These are phyloP conservation scores for Capronia coronata DNA, from an alignment of 2,329 filamentous ascomycete genomes.

Conservation along the genomic window DNA sequence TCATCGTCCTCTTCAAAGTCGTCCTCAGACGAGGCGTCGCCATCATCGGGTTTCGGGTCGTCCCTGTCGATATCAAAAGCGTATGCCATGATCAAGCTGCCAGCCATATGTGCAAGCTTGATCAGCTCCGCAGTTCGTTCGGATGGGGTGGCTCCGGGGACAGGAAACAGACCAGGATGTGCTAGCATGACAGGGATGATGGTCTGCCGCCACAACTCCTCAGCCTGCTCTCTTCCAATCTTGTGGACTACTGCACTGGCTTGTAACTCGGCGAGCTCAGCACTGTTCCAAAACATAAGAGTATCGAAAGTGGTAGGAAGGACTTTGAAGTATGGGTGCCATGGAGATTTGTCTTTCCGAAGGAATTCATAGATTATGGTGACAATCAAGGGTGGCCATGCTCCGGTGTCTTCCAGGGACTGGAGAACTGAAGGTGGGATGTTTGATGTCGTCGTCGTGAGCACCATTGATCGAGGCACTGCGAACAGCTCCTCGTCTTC, in stretches of 20 bases:
- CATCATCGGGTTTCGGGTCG: slow-evolving; percentile 5
- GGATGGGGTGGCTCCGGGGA: slow-evolving; percentile 30
- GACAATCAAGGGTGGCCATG: slow-evolving; percentile 60
- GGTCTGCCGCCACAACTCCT: slow-evolving; percentile 58
- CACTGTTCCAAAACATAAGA: slow-evolving; percentile 77
- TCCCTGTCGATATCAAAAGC: slow-evolving; percentile 66
- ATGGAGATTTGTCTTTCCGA: slow-evolving; percentile 54
- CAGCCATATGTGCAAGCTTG: slow-evolving; percentile 67
- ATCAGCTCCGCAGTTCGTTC: slow-evolving; percentile 40
- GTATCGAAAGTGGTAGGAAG: slow-evolving; percentile 69
- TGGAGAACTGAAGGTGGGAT: slow-evolving; percentile 54
- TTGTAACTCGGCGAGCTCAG: slow-evolving; percentile 66
- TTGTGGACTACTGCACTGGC: slow-evolving; percentile 69
- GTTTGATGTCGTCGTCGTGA: slow-evolving; percentile 66
- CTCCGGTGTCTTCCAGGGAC: slow-evolving; percentile 46
- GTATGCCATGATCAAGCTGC: slow-evolving; percentile 85
- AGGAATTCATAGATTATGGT: slow-evolving; percentile 72
- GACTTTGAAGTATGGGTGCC: slow-evolving; percentile 72
- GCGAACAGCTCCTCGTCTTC: slow-evolving; percentile 74
- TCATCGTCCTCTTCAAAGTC: slow-evolving; percentile 31
- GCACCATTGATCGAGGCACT: slow-evolving; percentile 64
- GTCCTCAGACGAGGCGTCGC: slow-evolving; percentile 7
- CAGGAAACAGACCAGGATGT: slow-evolving; percentile 40
- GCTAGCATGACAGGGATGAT: slow-evolving; percentile 48
- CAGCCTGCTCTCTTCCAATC: slow-evolving; percentile 66